Percentiles rank a stretch among this genome's conserved stretches.
phyloP scores from a whole-genome alignment of 192 early-diverging fungal species.

The Spizellomyces punctatus region DNA sequence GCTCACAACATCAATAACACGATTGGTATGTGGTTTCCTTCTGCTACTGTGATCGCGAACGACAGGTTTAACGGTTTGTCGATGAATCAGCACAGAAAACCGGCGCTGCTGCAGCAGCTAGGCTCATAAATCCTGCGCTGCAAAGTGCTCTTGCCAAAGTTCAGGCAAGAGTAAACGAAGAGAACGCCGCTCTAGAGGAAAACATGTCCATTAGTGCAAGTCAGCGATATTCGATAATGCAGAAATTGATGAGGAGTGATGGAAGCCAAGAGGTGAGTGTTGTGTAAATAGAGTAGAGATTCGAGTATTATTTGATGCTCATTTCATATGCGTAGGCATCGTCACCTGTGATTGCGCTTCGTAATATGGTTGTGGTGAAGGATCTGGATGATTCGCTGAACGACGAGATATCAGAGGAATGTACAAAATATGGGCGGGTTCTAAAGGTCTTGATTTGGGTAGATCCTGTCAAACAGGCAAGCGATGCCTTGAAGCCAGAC shows the following conservation, averaged over 20 bases:
- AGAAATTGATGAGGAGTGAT: slow-evolving; percentile 53
- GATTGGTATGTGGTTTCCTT: slow-evolving; percentile 21
- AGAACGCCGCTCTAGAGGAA: slow-evolving; percentile 39
- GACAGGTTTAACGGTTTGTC: slow-evolving; percentile 1
- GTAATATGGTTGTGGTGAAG: slow-evolving; percentile 69
- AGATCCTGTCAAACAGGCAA: slow-evolving; percentile 36
- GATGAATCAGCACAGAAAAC: slow-evolving; percentile 6
- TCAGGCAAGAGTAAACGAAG: slow-evolving; percentile 38
- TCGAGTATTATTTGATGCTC: slow-evolving; percentile 7
- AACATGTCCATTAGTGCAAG: slow-evolving; percentile 48
- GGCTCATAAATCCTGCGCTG: slow-evolving; percentile 19
- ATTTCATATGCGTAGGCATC: background rate
- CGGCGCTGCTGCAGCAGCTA: background rate
- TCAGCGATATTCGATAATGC: slow-evolving; percentile 73
- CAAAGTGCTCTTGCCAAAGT: slow-evolving; percentile 34
- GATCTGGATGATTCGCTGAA: slow-evolving; percentile 82
- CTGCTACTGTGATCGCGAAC: background rate
- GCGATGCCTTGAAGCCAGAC: slow-evolving; percentile 34
- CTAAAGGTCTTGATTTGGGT: slow-evolving; percentile 64
- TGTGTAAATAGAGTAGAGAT: background rate
- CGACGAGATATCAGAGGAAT: slow-evolving; percentile 84
- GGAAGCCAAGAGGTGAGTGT: slow-evolving; percentile 1
- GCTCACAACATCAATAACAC: slow-evolving; percentile 37
- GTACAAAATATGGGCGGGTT: slow-evolving; percentile 77
- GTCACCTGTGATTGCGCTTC: slow-evolving; percentile 57